Evolutionary conservation across 495 filamentous ascomycete genomes (phyloP), one percentile per base, ranked within the genome.

Genomic region (Daldinia caldariorum): DNA sequence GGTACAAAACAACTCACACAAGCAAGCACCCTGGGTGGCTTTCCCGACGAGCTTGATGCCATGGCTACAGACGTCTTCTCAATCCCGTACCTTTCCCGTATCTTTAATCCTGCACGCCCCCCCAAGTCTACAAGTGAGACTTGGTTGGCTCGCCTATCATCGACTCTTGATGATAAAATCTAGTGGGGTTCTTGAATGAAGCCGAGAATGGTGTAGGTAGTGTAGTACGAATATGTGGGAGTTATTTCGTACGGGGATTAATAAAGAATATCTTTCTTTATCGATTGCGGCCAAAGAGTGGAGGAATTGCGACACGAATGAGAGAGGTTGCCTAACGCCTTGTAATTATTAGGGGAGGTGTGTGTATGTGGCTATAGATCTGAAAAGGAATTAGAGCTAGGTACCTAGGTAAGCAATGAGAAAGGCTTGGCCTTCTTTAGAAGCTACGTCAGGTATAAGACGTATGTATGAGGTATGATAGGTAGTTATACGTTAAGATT

Each of bases 11-110:
- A 37, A 72, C 70, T 69, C 61, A 72, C 70, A 63, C 70, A 72
- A 72, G 70, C 70, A 61, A 72, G 70, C 37, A 72, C 65, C 43
- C 70, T 56, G 18, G 70, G 70, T 26, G 61, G 49, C 45, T 72
- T 72, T 65, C 65, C 70, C n/a, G 70, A 72, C 16, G 70, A 72
- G 45, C 57, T 72, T 26, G 70, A 72, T 35, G 70, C 32, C 70
- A 72, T 72, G 54, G 51, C 35, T 66, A 58, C 31, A 38, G 57
- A 38, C 49, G 34, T 35, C 34, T 57, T 43, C 43, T 47, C 20
- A 47, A 16, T 47, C 6, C 18, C 16, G 43, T 18, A 47, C 43
- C 20, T 3, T 47, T 47, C 6, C 18, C 16, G 43, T 18, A 47
- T 16, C 20, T 3, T 47, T 47, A 47, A 20, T 47, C 20, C 18